Conservation (phyloP, 176 grass and related monocot species). For the Leersia perrieri region DNA sequence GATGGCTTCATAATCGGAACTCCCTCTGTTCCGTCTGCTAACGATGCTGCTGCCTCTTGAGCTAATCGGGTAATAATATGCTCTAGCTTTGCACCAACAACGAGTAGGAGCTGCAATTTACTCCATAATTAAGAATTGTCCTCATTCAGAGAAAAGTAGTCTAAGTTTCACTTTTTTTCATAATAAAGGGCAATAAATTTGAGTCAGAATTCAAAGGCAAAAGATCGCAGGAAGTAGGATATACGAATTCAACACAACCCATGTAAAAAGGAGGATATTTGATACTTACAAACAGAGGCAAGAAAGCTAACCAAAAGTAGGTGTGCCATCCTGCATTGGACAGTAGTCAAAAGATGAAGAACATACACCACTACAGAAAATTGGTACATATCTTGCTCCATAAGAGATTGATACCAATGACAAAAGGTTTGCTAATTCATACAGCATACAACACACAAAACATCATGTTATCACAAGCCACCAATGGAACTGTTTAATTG, state of each 20-base stretch:
- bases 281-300: constrained; percentile 90
- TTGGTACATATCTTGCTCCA: not conserved
- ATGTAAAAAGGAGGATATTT: not conserved
- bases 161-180: not conserved
- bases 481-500: constrained; percentile 3
- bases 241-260: not conserved
- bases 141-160: not conserved
- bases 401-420: not conserved
- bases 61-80: constrained; percentile 74
- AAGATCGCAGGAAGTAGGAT: not conserved
- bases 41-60: constrained; percentile 47
- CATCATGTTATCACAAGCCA: constrained; percentile 4
- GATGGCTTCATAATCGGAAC: constrained; percentile 51
- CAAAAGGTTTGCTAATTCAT: not conserved
- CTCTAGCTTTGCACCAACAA: constrained; percentile 82
- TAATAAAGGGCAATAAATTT: not conserved
- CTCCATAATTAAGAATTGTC: constrained; percentile 13
- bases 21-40: not conserved
- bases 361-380: not conserved
- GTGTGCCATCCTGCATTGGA: constrained; percentile 94
- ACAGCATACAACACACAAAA: not conserved
- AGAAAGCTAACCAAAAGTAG: constrained; percentile 93
- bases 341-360: constrained; percentile 17
- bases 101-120: constrained; percentile 73
- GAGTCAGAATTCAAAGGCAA: not conserved